Base-by-base conservation (phyloP, 495 filamentous ascomycete species). In the Neurospora terricola region DNA sequence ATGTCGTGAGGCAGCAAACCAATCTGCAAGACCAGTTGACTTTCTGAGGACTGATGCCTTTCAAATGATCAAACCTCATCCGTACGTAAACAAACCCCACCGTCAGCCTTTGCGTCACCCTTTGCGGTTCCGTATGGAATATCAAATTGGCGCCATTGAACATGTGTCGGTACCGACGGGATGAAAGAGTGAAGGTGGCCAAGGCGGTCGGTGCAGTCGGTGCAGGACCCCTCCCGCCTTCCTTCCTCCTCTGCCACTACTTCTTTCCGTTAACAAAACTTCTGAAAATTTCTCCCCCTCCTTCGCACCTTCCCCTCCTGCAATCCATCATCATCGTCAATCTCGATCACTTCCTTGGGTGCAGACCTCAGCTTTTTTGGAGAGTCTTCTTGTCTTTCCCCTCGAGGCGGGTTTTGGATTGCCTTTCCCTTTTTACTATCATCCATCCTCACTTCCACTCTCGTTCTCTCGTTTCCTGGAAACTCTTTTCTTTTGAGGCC, bases 381-480 rank as follows among this genome's bases (percentile, higher is more conserved):
- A 66, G 54, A 66, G 54, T 34, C 54, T 66, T 18, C 54, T 62
- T 34, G 54, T 34, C 54, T 34, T 66, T 66, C 54, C 54, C 54
- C 54, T 62, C 27, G 27, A 66, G 54, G 54, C 54, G 54, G 54
- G 30, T 66, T 66, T 66, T 66, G 54, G 54, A 66, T 66, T 66
- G 54, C 54, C 54, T 66, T 66, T 66, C 54, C 12, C 54, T 66
- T 62, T 66, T 34, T 34, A 34, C 27, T 34, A 34, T 18, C 27
- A 16, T 66, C 54, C 34, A 34, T 66, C 27, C 27, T 36, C 54
- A 59, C 54, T 66, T 34, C 54, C 54, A 66, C 54, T 36, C 30
- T 70, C 54, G n/a, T 16, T 42, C 69, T 48, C 69, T 43, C 43
- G 74, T 70, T 72, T 74, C 70, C 75, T 75, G 73, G 72, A 23